These are phyloP conservation scores for Sclerotinia spermophila DNA, from an alignment of 2,329 filamentous ascomycete genomes.

Conservation along the genomic window DNA sequence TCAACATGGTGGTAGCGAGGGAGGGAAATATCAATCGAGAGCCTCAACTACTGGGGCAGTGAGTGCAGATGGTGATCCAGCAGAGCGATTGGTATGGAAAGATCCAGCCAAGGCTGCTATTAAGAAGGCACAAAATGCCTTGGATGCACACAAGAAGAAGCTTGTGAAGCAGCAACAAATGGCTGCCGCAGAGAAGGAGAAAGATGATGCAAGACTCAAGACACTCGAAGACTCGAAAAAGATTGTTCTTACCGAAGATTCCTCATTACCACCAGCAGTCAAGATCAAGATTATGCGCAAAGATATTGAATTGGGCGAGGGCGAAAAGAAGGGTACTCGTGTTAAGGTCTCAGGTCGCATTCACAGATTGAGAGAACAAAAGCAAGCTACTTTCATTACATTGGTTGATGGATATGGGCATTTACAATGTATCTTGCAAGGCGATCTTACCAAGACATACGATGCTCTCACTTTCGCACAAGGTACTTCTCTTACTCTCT, in stretches of 20 bases:
- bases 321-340: conserved; percentile 61
- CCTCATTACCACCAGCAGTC: conserved; percentile 67
- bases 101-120: conserved; percentile 76
- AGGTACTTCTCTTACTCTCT: conserved; percentile 66
- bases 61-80: conserved; percentile 60
- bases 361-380: conserved; percentile 76
- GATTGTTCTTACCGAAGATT: conserved; percentile 65
- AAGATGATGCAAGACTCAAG: conserved; percentile 65
- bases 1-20: conserved; percentile 55
- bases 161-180: conserved; percentile 71
- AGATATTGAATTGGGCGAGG: conserved; percentile 57
- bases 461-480: conserved; percentile 67
- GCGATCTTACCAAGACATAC: conserved; percentile 74
- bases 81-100: conserved; percentile 69
- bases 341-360: conserved; percentile 81
- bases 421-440: conserved; percentile 77
- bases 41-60: conserved; percentile 61
- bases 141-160: conserved; percentile 80
- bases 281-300: conserved; percentile 74
- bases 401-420: conserved; percentile 79
- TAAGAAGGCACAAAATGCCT: conserved; percentile 77
- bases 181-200: conserved; percentile 68
- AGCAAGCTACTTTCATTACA: conserved; percentile 83
- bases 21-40: conserved; percentile 60
- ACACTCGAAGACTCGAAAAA: conserved; percentile 79